Evolutionary conservation across 78 protist genomes (phyloP).

Genomic region (Dictyostelium purpureum): DNA sequence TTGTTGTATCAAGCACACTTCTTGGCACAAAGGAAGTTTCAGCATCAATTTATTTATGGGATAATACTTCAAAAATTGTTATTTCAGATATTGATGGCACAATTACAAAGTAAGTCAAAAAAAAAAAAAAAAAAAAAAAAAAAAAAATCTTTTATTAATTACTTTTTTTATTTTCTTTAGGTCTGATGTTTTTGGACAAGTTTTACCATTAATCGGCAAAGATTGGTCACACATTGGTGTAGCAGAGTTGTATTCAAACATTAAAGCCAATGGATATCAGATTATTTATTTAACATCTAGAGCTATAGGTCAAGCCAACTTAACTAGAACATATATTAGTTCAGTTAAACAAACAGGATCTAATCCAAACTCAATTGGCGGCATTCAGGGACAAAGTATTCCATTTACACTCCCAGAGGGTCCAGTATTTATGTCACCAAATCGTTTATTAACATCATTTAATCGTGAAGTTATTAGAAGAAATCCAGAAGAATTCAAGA

Average conservation of each 20-base stretch:
- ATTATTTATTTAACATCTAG: slow-evolving; percentile 94
- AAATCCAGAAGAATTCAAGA: slow-evolving; percentile 97
- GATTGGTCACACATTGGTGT: slow-evolving; percentile 98
- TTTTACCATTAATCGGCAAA: slow-evolving; percentile 90
- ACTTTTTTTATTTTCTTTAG: too few species aligned
- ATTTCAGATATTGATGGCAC: slow-evolving; percentile 98
- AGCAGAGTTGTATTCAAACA: slow-evolving; percentile 86
- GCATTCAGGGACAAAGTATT: neutral
- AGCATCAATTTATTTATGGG: slow-evolving; percentile 88
- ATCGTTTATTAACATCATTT: slow-evolving; percentile 88
- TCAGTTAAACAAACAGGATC: slow-evolving; percentile 53
- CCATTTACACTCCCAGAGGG: slow-evolving; percentile 91
- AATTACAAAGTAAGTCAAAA: too few species aligned
- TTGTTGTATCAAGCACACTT: slow-evolving; percentile 80
- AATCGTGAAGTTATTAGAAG: slow-evolving; percentile 87
- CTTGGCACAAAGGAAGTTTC: slow-evolving; percentile 83
- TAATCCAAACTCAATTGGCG: neutral
- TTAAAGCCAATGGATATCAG: slow-evolving; percentile 92
- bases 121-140: too few species aligned
- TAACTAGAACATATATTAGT: slow-evolving; percentile 50
- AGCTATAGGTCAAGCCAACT: slow-evolving; percentile 90
- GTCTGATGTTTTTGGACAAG: slow-evolving; percentile 95
- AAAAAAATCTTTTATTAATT: too few species aligned
- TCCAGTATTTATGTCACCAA: slow-evolving; percentile 97
- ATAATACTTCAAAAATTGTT: slow-evolving; percentile 82